Percentiles rank a stretch among this genome's conserved stretches.
Evolutionary conservation across 148 eudicot species (phyloP).

Genomic region (Suaeda aralocaspica): DNA sequence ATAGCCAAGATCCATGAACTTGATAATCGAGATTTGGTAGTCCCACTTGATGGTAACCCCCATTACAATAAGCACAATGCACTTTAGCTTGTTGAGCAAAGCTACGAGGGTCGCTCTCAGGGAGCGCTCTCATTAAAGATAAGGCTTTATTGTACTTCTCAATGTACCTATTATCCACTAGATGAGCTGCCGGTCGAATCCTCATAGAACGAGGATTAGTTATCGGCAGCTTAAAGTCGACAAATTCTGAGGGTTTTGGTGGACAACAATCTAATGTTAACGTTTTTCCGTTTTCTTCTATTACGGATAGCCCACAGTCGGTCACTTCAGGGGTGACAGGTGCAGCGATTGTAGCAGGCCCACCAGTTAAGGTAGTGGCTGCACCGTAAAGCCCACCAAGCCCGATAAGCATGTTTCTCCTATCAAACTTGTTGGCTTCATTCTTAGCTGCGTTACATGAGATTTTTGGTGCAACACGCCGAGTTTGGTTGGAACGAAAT

Average conservation of each 20-base stretch:
- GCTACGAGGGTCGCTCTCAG: slow-evolving; percentile 68
- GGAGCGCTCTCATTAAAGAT: slow-evolving; percentile 69
- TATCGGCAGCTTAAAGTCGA: slow-evolving; percentile 45
- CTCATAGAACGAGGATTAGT: slow-evolving; percentile 25
- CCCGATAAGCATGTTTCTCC: slow-evolving; percentile 63
- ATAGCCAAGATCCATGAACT: slow-evolving; percentile 78
- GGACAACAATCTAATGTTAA: slow-evolving; percentile 61
- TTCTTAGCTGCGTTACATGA: too few species aligned
- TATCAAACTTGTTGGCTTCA: slow-evolving; percentile 36
- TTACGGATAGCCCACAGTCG: slow-evolving; percentile 45
- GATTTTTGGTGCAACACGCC: too few species aligned
- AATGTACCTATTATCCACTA: slow-evolving; percentile 42
- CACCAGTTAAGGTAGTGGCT: slow-evolving; percentile 25
- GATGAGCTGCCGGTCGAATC: slow-evolving; percentile 70
- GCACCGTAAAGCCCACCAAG: slow-evolving; percentile 67
- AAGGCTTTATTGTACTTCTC: slow-evolving; percentile 43
- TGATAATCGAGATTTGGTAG: slow-evolving; percentile 57
- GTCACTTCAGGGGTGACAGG: slow-evolving; percentile 56
- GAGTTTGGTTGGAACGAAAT: too few species aligned
- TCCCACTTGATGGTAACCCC: slow-evolving; percentile 74
- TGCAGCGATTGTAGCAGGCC: slow-evolving; percentile 34
- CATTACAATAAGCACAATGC: slow-evolving; percentile 89
- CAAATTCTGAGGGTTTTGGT: slow-evolving; percentile 34
- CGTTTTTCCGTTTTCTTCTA: slow-evolving; percentile 33
- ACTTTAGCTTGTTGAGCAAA: slow-evolving; percentile 71